Conservation (phyloP, 805 yeast genomes). For the Kodamaea jinghongensis region DNA sequence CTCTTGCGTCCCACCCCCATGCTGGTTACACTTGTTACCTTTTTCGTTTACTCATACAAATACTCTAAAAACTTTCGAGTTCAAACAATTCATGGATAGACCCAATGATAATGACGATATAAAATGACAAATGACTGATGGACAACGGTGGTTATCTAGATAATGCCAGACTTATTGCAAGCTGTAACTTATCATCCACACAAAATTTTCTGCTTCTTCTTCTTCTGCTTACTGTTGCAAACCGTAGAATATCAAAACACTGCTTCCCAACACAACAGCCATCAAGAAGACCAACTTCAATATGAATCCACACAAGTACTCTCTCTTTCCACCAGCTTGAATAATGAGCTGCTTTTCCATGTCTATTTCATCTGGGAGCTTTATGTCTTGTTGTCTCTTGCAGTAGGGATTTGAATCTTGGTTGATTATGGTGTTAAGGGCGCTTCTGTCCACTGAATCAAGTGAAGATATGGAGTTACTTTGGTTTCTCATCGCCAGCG, state of each 20-base stretch:
- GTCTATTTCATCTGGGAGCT: conserved; percentile 29
- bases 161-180: too few relatives aligned
- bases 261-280: conserved; percentile 30
- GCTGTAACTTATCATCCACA: too few relatives aligned
- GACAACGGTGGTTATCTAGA: too few relatives aligned
- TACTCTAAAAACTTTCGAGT: too few relatives aligned
- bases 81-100: too few relatives aligned
- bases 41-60: too few relatives aligned
- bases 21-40: too few relatives aligned
- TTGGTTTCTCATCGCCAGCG: conserved; percentile 19
- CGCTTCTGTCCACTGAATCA: conserved; percentile 15
- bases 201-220: too few relatives aligned
- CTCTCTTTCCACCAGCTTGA: conserved; percentile 38
- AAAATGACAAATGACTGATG: too few relatives aligned
- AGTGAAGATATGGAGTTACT: conserved; percentile 25
- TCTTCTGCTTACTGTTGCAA: conserved; percentile 14
- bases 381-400: conserved; percentile 18
- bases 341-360: conserved; percentile 36
- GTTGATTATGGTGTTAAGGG: conserved; percentile 11
- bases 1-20: too few relatives aligned
- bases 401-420: conserved; percentile 12
- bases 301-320: conserved; percentile 31
- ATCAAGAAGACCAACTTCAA: conserved; percentile 29
- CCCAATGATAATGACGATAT: too few relatives aligned
- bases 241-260: conserved; percentile 36